These are phyloP conservation scores for Taphrina communis DNA, from an alignment of 1,139 yeast species.

Conservation along the genomic window DNA sequence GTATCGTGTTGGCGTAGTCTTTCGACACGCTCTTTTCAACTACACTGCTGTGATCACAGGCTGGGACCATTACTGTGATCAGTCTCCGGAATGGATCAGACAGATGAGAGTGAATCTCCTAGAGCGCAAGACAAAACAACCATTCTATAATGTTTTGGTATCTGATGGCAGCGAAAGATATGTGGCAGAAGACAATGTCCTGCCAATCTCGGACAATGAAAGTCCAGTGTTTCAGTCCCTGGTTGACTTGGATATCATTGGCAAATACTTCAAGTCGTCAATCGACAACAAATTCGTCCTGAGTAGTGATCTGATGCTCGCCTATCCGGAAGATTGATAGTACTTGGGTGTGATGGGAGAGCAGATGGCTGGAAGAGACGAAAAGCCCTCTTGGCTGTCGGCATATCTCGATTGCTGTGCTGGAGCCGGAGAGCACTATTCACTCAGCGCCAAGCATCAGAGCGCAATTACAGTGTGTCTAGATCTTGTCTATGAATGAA, in stretches of 20 bases:
- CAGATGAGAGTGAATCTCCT: conserved; percentile 20
- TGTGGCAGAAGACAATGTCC: conserved; percentile 27
- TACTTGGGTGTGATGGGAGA: too few relatives aligned
- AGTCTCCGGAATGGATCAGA: conserved; percentile 14
- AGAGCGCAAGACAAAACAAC: conserved; percentile 21
- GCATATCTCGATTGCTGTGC: too few relatives aligned
- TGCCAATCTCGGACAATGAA: conserved; percentile 18
- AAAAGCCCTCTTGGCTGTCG: too few relatives aligned
- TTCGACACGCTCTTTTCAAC: conserved; percentile 17
- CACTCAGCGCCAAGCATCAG: too few relatives aligned
- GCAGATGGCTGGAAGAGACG: too few relatives aligned
- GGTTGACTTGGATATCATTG: conserved; percentile 10
- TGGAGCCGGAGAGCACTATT: too few relatives aligned
- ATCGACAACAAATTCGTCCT: conserved; percentile 8
- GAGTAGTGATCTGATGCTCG: conserved; percentile 15
- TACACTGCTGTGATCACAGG: conserved; percentile 25
- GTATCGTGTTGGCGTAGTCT: conserved; percentile 15
- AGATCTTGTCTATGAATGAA: too few relatives aligned
- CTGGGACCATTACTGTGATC: conserved; percentile 19
- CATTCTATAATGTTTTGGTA: conserved; percentile 25
- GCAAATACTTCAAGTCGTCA: conserved; percentile 23
- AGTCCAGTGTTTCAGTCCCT: conserved; percentile 12
- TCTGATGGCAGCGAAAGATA: conserved; percentile 22
- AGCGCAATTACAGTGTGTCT: too few relatives aligned
- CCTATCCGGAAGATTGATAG: conserved; percentile 18